phyloP scores from a whole-genome alignment of 2,329 filamentous ascomycete genomes.

The Colletotrichum salicis region DNA sequence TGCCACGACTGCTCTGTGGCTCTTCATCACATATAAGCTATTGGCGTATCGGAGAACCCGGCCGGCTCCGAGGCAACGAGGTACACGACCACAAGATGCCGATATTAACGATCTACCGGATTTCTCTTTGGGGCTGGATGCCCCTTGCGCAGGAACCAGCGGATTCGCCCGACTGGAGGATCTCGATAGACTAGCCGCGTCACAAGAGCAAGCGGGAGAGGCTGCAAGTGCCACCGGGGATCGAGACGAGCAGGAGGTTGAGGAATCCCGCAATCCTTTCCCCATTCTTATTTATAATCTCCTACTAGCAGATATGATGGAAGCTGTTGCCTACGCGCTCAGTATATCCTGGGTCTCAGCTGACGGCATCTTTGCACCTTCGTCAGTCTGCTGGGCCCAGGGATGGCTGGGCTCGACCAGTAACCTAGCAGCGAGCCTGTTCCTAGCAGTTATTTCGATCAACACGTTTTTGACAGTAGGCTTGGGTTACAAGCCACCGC shows the following conservation, averaged over 20 bases:
- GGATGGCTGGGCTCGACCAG: conserved; percentile 68
- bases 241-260: not conserved
- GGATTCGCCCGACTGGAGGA: conserved; percentile 13
- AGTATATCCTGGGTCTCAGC: conserved; percentile 61
- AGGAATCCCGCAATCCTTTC: conserved; percentile 60
- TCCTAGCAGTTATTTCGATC: conserved; percentile 66
- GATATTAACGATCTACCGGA: conserved; percentile 4
- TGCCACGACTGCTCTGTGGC: conserved; percentile 9
- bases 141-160: not conserved
- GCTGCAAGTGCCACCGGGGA: not conserved
- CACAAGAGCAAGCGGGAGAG: not conserved
- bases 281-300: conserved; percentile 70
- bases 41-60: not conserved
- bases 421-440: conserved; percentile 66
- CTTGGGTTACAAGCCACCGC: conserved; percentile 57
- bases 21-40: conserved; percentile 27
- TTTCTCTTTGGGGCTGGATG: conserved; percentile 10
- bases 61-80: not conserved
- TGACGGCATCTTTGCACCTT: conserved; percentile 59
- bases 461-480: conserved; percentile 68
- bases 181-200: conserved; percentile 13
- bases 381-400: conserved; percentile 62
- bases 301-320: conserved; percentile 67
- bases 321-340: conserved; percentile 65
- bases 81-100: not conserved